phyloP scores from a whole-genome alignment of 345 rosid genomes.

The Syzygium oleosum region DNA sequence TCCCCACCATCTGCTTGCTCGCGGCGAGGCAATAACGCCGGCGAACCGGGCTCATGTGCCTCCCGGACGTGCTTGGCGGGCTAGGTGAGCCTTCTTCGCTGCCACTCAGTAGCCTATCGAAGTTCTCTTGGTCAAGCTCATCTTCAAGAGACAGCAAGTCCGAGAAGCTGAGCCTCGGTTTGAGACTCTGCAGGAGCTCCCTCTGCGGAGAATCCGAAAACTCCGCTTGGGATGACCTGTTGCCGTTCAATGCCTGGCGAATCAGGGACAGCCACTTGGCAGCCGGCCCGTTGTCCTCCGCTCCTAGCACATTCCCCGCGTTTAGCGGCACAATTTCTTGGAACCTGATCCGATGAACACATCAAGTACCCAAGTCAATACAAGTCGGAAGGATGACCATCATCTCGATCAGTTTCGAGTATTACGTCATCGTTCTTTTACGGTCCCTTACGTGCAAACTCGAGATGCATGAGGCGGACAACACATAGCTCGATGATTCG shows the following conservation, averaged over 20 bases:
- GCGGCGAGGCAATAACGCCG: conserved; percentile 57
- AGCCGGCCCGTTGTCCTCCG: conserved; percentile 75
- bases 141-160: conserved; percentile 38
- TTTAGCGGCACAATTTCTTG: conserved; percentile 88
- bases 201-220: conserved; percentile 8
- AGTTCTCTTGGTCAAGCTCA: conserved; percentile 28
- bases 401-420: not conserved
- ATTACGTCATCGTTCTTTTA: not conserved
- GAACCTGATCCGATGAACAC: conserved; percentile 29
- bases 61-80: conserved; percentile 3
- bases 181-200: conserved; percentile 27
- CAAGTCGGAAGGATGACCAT: not conserved
- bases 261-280: conserved; percentile 70
- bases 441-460: not conserved
- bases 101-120: conserved; percentile 8
- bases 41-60: conserved; percentile 10
- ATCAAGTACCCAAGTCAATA: not conserved
- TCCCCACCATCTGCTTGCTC: conserved; percentile 95
- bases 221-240: not conserved
- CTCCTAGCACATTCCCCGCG: conserved; percentile 78
- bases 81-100: conserved; percentile 13
- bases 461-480: not conserved
- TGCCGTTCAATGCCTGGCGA: conserved; percentile 48
- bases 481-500: not conserved
- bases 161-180: conserved; percentile 48